These are phyloP conservation scores for Termitomyces sp. DNA, from an alignment of 768 basidiomycete species.

Conservation along the genomic window DNA sequence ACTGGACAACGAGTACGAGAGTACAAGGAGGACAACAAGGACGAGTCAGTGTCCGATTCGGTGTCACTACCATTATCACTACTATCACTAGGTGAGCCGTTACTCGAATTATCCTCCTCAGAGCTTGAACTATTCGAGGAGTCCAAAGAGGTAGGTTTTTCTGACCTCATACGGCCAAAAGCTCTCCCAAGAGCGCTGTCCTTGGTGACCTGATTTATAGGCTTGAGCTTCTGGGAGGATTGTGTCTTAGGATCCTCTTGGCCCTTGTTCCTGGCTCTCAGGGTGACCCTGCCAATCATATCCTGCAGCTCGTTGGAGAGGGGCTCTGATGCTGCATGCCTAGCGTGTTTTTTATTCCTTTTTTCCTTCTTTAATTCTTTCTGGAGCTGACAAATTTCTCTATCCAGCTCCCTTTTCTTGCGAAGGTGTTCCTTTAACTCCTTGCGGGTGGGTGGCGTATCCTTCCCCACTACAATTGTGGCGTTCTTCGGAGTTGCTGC, in stretches of 20 bases:
- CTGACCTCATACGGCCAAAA: background rate
- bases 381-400: background rate
- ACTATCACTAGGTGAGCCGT: background rate
- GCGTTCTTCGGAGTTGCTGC: background rate
- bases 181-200: background rate
- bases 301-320: background rate
- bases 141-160: background rate
- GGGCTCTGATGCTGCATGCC: background rate
- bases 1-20: too few relatives aligned
- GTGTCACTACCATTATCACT: too few relatives aligned
- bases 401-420: background rate
- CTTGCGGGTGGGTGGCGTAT: background rate
- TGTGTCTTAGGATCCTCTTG: too few relatives aligned
- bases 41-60: too few relatives aligned
- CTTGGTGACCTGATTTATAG: background rate
- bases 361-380: background rate
- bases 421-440: background rate
- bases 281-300: background rate
- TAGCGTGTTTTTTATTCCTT: background rate
- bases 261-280: too few relatives aligned
- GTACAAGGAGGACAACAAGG: too few relatives aligned
- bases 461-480: background rate
- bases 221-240: background rate
- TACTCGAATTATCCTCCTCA: background rate
- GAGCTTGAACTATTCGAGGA: background rate